Percentiles rank a stretch among this genome's conserved stretches.
Conservation (phyloP, 768 basidiomycete species). For the Dacryopinax primogenitus region DNA sequence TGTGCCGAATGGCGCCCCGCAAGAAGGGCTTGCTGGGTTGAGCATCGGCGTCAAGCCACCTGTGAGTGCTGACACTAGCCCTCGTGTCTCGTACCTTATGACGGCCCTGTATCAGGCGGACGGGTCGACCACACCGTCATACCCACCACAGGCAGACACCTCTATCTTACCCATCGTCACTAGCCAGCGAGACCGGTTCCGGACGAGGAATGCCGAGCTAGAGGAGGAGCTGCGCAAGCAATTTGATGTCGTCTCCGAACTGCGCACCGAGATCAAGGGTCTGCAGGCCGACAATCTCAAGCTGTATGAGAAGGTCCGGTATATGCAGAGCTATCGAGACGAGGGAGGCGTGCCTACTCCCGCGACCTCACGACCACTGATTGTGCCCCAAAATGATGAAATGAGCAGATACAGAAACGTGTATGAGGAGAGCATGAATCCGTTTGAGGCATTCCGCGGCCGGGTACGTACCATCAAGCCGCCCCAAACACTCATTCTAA, state of each 20-base stretch:
- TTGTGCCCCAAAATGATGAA: constrained; percentile 39
- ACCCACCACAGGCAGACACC: constrained; percentile 56
- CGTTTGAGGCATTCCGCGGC: constrained; percentile 94
- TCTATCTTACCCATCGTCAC: constrained; percentile 98
- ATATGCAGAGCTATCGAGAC: constrained; percentile 93
- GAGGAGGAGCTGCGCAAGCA: constrained; percentile 98
- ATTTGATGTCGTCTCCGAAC: constrained; percentile 84
- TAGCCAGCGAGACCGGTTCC: constrained; percentile 92
- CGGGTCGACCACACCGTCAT: background rate
- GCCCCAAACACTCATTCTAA: background rate
- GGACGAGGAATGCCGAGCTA: constrained; percentile 89
- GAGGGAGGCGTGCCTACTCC: constrained; percentile 31
- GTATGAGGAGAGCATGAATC: constrained; percentile 96
- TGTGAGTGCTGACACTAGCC: constrained; percentile 25
- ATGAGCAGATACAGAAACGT: constrained; percentile 79
- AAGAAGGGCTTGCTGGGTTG: constrained; percentile 57
- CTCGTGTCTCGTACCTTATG: background rate
- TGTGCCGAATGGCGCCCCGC: constrained; percentile 22
- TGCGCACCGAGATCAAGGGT: constrained; percentile 82
- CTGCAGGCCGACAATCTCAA: constrained; percentile 94
- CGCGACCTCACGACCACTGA: constrained; percentile 12
- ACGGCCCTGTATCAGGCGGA: background rate
- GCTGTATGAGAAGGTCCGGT: constrained; percentile 95
- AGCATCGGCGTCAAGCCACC: constrained; percentile 49
- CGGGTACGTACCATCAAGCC: constrained; percentile 44